Evolutionary conservation across 2,329 filamentous ascomycete genomes (phyloP).

Genomic region (Aspergillus candidus): DNA sequence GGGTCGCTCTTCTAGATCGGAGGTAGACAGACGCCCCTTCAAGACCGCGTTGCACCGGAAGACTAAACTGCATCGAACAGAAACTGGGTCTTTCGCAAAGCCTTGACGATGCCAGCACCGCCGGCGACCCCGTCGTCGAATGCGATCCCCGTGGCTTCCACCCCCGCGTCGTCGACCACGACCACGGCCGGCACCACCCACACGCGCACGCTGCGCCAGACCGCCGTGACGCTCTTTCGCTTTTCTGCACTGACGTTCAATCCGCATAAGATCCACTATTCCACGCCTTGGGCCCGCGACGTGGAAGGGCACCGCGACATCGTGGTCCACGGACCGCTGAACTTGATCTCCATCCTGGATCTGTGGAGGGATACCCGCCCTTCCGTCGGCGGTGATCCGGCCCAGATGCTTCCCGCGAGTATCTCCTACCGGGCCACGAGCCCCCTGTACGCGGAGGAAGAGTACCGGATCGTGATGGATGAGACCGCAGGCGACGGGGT

Average conservation of each 20-base stretch:
- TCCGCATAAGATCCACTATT: constrained; percentile 42
- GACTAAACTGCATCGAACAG: constrained; percentile 10
- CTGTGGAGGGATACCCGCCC: constrained; percentile 38
- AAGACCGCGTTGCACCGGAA: too few relatives aligned
- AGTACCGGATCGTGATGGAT: constrained; percentile 39
- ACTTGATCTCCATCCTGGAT: constrained; percentile 39
- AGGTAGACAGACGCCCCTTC: constrained; percentile 32
- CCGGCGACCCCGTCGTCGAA: constrained; percentile 4
- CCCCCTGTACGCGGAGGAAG: constrained; percentile 46
- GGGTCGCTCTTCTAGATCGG: constrained; percentile 50
- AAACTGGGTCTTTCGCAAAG: constrained; percentile 44
- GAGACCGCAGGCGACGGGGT: constrained; percentile 27
- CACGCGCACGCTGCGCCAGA: constrained; percentile 31
- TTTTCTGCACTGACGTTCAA: constrained; percentile 43
- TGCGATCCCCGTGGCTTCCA: not conserved
- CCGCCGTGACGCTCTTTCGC: constrained; percentile 38
- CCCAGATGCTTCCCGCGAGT: constrained; percentile 33
- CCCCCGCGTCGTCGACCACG: constrained; percentile 14
- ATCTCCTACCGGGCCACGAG: constrained; percentile 46
- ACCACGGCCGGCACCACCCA: constrained; percentile 20
- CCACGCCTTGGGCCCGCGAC: constrained; percentile 37
- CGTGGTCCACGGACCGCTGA: constrained; percentile 41
- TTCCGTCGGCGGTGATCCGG: constrained; percentile 12
- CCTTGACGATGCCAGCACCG: constrained; percentile 20
- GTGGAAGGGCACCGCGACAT: constrained; percentile 40